These are phyloP conservation scores for Phyllosticta ampelicida DNA, from an alignment of 2,329 filamentous ascomycete genomes.

Conservation along the genomic window DNA sequence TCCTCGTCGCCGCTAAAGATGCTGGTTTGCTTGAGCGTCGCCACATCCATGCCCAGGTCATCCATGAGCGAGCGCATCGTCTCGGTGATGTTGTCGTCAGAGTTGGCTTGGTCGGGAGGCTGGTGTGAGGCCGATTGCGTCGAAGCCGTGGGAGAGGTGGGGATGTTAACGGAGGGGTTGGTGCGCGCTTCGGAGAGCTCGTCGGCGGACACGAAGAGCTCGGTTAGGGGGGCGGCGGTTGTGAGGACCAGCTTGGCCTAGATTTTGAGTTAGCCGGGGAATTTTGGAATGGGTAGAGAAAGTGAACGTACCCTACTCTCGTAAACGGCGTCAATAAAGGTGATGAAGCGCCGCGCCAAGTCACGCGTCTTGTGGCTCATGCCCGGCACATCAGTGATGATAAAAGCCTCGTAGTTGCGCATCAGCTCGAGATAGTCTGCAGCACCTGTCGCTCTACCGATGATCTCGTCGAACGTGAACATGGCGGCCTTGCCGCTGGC, in stretches of 20 bases:
- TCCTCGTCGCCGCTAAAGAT: slow-evolving; percentile 95
- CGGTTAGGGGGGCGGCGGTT: slow-evolving; percentile 66
- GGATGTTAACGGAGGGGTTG: slow-evolving; percentile 21
- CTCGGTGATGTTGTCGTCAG: slow-evolving; percentile 48
- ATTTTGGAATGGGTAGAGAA: not conserved
- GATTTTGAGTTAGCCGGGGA: slow-evolving; percentile 20
- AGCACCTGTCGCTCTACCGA: slow-evolving; percentile 77
- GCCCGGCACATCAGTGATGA: slow-evolving; percentile 80
- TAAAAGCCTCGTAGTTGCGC: slow-evolving; percentile 80
- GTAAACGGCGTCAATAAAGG: slow-evolving; percentile 93
- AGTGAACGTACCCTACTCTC: slow-evolving; percentile 51
- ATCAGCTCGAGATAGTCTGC: slow-evolving; percentile 93
- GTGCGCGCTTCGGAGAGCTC: slow-evolving; percentile 31
- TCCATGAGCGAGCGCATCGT: slow-evolving; percentile 76
- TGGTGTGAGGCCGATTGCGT: slow-evolving; percentile 16
- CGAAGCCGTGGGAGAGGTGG: slow-evolving; percentile 17
- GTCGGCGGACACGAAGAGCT: slow-evolving; percentile 22
- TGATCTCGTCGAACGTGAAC: slow-evolving; percentile 89
- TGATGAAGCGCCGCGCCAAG: slow-evolving; percentile 86
- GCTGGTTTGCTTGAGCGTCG: slow-evolving; percentile 70
- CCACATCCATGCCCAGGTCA: slow-evolving; percentile 74
- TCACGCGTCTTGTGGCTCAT: slow-evolving; percentile 85
- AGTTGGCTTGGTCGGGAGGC: slow-evolving; percentile 10
- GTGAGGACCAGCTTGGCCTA: slow-evolving; percentile 94
- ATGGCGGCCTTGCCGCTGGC: slow-evolving; percentile 81